Base-by-base conservation (phyloP, 23 red algal genomes). In the Pyropia yezoensis region DNA sequence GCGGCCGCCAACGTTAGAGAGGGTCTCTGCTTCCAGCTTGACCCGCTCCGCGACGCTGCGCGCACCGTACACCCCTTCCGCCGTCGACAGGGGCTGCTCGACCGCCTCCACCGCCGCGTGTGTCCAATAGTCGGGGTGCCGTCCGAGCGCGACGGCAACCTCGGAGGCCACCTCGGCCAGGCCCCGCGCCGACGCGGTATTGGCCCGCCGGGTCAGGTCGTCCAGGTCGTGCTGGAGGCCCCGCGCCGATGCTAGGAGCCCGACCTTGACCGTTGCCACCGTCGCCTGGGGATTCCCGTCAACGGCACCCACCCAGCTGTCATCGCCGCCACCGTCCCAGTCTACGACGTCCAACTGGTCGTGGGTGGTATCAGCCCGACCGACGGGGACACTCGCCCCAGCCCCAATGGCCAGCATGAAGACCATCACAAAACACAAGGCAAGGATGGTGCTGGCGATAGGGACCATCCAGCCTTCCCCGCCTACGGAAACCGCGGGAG, bases 111-210 rank as follows among this genome's bases (percentile, higher is more conserved):
- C 15, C 1, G 53, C 21, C 33, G 53, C 77, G 61, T 69, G 57
- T 33, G 49, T 63, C 77, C 77, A 81, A 23, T 70, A 81, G 17
- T 81, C 77, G 23, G 77, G 77, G 56, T 81, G 61, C 26, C 77
- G 66, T 1, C 51, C 33, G 49, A 81, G 50, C 58, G 77, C 18
- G 18, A 81, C 33, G 19, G 50, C 52, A 7, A 63, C 69, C 51
- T 81, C 77, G 21, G 57, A 34, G 14, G 70, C 45, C 18, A 70
- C 61, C 27, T 27, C 49, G 27, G 59, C 57, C 22, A 81, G 52
- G 1, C 77, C 77, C 19, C 32, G 57, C n/a, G 61, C 61, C 2
- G 77, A 69, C 20, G 49, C n/a, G 8, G 77, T 81, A 19, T 81
- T 63, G 20, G 59, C 65, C 9, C 26, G 50, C 6, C 26, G 27